These are phyloP conservation scores for Agarophyton chilense DNA, from an alignment of 23 red algal genomes.

Conservation along the genomic window DNA sequence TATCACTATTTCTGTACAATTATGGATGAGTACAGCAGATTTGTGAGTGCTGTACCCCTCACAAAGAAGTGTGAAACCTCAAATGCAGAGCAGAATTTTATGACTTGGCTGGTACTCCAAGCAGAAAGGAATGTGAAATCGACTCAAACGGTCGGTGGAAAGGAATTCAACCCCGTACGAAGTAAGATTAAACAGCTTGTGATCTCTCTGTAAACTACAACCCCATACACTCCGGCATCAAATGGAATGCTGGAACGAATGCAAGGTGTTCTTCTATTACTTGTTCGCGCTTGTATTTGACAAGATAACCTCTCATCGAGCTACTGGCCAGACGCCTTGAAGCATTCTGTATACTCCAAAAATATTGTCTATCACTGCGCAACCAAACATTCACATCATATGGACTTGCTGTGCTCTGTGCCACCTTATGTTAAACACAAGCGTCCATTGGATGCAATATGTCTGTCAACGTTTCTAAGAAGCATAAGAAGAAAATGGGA, in stretches of 20 bases:
- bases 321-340: conserved; percentile 12
- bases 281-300: background rate
- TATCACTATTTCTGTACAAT: conserved; percentile 8
- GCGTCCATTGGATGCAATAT: conserved; percentile 1
- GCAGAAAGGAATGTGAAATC: background rate
- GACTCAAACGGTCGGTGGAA: background rate
- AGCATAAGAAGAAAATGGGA: background rate
- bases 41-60: background rate
- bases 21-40: background rate
- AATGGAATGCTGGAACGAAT: conserved; percentile 1
- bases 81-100: background rate
- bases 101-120: conserved; percentile 16
- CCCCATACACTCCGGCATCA: background rate
- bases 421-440: conserved; percentile 8
- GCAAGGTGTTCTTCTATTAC: background rate
- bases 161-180: background rate
- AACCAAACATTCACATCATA: background rate
- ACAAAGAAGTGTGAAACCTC: background rate
- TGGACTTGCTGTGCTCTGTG: background rate
- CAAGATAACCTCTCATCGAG: background rate
- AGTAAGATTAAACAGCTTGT: background rate
- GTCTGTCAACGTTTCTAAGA: background rate
- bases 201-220: background rate
- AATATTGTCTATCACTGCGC: background rate
- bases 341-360: background rate